Conservation (phyloP, 495 filamentous ascomycete species). For the Lindgomyces ingoldianus region DNA sequence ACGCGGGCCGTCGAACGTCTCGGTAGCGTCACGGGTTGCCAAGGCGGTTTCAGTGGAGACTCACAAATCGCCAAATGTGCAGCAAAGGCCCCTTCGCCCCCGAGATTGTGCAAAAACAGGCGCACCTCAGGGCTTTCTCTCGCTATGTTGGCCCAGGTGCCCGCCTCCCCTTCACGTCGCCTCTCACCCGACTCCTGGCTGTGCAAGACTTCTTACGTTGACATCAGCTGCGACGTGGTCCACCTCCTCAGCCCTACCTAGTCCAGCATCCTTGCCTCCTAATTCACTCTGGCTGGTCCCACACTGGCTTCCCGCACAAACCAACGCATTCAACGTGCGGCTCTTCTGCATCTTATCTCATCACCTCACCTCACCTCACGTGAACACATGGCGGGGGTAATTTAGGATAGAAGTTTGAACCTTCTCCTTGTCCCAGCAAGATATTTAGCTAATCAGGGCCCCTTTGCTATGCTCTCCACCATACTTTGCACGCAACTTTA, state of each 20-base stretch:
- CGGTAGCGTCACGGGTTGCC: background rate
- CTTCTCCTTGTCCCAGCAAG: no score
- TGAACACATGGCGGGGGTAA: no score
- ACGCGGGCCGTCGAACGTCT: background rate
- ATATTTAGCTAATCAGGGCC: background rate
- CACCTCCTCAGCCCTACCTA: background rate
- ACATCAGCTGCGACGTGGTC: background rate
- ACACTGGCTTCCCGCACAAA: no score
- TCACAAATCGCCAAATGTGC: no score
- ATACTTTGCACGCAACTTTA: background rate
- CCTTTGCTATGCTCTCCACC: background rate
- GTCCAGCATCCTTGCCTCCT: background rate
- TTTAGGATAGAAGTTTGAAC: no score
- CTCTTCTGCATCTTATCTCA: no score
- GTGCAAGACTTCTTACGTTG: constrained; percentile 1
- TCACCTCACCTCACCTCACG: no score
- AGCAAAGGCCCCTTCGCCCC: no score
- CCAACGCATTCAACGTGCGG: no score
- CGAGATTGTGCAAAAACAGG: no score
- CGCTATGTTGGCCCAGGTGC: no score
- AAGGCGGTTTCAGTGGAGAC: background rate
- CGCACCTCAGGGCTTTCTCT: no score
- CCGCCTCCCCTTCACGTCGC: background rate
- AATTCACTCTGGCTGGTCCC: background rate
- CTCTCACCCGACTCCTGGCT: background rate